Percentiles rank a stretch among this genome's conserved stretches.
Conservation (phyloP, 1,284 basidiomycete genomes). For the Prillingera fragicola region DNA sequence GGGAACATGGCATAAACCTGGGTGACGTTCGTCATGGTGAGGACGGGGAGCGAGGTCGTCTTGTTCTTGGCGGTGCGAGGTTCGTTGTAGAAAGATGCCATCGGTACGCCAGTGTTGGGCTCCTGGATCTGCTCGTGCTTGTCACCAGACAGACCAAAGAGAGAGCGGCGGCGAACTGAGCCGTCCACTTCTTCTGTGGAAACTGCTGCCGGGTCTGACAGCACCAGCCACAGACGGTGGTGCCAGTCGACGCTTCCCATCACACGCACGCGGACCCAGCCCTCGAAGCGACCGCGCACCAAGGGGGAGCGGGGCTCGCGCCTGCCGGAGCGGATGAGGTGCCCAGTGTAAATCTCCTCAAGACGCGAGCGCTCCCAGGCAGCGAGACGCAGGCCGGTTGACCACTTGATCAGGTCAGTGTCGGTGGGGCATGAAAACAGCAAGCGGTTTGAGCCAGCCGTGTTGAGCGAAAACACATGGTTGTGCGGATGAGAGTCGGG, state of each 20-base stretch:
- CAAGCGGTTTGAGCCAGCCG: conserved; percentile 84
- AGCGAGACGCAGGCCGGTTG: conserved; percentile 80
- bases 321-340: conserved; percentile 70
- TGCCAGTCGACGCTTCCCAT: conserved; percentile 97
- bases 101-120: conserved; percentile 41
- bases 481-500: conserved; percentile 51
- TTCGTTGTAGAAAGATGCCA: conserved; percentile 46
- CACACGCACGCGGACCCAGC: conserved; percentile 85
- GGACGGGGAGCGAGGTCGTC: conserved; percentile 31
- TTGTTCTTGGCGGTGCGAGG: conserved; percentile 40
- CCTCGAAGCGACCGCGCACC: conserved; percentile 69
- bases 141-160: conserved; percentile 43
- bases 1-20: conserved; percentile 80
- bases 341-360: conserved; percentile 96
- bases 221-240: conserved; percentile 72
- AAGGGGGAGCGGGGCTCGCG: conserved; percentile 64
- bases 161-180: conserved; percentile 32
- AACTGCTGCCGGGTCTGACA: conserved; percentile 50
- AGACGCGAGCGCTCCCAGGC: conserved; percentile 93
- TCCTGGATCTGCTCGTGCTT: conserved; percentile 54
- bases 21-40: conserved; percentile 44
- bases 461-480: conserved; percentile 87
- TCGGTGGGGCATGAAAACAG: conserved; percentile 78
- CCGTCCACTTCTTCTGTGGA: conserved; percentile 25
- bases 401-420: conserved; percentile 74